These are phyloP conservation scores for Diaporthe humulicola DNA, from an alignment of 2,329 filamentous ascomycete genomes.

Conservation along the genomic window DNA sequence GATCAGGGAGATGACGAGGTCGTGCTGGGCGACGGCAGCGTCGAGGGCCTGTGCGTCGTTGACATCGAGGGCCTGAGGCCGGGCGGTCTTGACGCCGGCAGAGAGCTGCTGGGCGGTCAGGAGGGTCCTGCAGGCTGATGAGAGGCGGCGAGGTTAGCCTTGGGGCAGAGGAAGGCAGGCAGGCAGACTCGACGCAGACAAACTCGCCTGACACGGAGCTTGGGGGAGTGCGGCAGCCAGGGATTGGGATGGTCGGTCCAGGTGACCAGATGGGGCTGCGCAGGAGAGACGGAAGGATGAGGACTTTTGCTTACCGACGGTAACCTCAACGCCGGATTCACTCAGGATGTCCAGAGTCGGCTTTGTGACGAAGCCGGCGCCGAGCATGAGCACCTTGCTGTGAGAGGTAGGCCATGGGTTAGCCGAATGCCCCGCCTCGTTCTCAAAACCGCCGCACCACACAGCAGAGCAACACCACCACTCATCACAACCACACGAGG, in stretches of 20 bases:
- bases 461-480: not conserved
- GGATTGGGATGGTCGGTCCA: not conserved
- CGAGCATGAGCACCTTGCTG: slow-evolving; percentile 59
- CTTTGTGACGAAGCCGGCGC: slow-evolving; percentile 71
- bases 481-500: not conserved
- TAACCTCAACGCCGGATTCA: slow-evolving; percentile 72
- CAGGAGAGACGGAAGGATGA: not conserved
- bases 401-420: slow-evolving; percentile 29
- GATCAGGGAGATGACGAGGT: slow-evolving; percentile 85
- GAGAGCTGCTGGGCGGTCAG: slow-evolving; percentile 81
- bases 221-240: not conserved
- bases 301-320: slow-evolving; percentile 66
- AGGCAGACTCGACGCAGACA: not conserved
- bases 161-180: not conserved
- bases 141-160: slow-evolving; percentile 17
- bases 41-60: slow-evolving; percentile 82
- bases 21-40: slow-evolving; percentile 81
- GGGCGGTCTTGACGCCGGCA: slow-evolving; percentile 78
- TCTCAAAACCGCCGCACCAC: not conserved
- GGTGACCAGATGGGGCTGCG: slow-evolving; percentile 8
- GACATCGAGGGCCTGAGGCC: slow-evolving; percentile 87
- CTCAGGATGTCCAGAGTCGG: slow-evolving; percentile 75
- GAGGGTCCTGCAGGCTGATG: slow-evolving; percentile 83
- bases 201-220: not conserved
- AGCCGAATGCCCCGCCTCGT: slow-evolving; percentile 25